These are phyloP conservation scores for Penicillium sp. DNA, from an alignment of 2,329 filamentous ascomycete genomes.

Conservation along the genomic window DNA sequence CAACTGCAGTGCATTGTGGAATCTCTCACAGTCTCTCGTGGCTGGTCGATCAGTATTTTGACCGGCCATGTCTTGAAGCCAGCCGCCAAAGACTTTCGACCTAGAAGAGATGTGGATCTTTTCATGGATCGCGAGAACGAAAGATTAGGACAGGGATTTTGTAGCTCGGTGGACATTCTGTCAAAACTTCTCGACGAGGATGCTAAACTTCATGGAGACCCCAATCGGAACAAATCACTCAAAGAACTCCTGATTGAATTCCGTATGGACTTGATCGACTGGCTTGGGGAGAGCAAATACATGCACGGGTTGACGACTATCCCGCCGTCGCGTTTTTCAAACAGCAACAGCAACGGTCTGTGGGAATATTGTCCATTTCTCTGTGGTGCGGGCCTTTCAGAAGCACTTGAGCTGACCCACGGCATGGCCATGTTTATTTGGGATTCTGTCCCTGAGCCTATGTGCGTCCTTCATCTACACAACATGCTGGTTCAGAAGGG, in stretches of 20 bases:
- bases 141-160: background rate
- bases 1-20: constrained; percentile 54
- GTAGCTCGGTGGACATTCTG: background rate
- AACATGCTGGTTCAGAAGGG: constrained; percentile 49
- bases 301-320: constrained; percentile 33
- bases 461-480: constrained; percentile 48
- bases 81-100: background rate
- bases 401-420: constrained; percentile 46
- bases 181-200: background rate
- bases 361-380: constrained; percentile 53
- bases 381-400: constrained; percentile 48
- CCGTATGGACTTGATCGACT: background rate
- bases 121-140: background rate
- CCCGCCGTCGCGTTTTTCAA: constrained; percentile 45
- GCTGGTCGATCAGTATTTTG: background rate
- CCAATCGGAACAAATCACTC: background rate
- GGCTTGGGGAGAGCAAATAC: background rate
- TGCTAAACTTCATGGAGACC: background rate
- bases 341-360: constrained; percentile 45
- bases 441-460: constrained; percentile 44
- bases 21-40: constrained; percentile 20
- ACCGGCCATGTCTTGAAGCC: background rate
- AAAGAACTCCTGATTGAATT: background rate
- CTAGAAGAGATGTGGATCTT: background rate
- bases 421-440: constrained; percentile 37